Base-by-base conservation (phyloP, 2,329 filamentous ascomycete species). In the Fusarium coicis region DNA sequence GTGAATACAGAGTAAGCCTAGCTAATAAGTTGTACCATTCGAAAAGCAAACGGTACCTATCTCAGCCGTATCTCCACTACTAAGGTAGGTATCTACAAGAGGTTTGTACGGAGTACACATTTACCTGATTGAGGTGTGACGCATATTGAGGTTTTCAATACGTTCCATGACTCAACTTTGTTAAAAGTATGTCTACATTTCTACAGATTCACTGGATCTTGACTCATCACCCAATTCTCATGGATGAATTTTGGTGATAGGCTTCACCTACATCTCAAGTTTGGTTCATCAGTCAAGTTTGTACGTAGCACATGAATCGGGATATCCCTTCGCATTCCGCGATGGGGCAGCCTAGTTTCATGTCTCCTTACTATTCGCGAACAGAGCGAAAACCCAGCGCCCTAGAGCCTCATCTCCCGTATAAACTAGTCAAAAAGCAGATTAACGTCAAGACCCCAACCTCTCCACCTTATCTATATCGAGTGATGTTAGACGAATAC, bases 401-500 rank as follows among this genome's bases (percentile, higher is more conserved):
- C 34, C 59, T 53, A 62, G 70, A 74, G 72, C 72, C 76, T 74
- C 70, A 72, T 70, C 66, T 74, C 72, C 73, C 74, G 56, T 50
- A 28, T 23, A 39, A 43, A 44, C 76, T 74, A 77, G 66, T 68
- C 64, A 60, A 28, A 65, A 75, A 74, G 44, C 42, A 66, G 74
- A 67, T 68, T 73, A 73, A 75, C 43, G 47, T 66, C 69, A 50
- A 75, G 64, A 73, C 58, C 55, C 63, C 46, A 40, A 54, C 60
- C 57, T 70, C 42, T 64, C 54, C 61, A 62, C 60, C 71, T 72
- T 77, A 68, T 50, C 76, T 74, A 49, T 39, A 76, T 74, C 30
- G 46, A 76, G 76, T 67, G 71, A 77, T 77, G 66, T 77, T 77
- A 77, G 50, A 77, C 76, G 76, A 77, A 62, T 37, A 50, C 50